phyloP scores from a whole-genome alignment of 2,329 filamentous ascomycete genomes.

The Talaromyces sp. region DNA sequence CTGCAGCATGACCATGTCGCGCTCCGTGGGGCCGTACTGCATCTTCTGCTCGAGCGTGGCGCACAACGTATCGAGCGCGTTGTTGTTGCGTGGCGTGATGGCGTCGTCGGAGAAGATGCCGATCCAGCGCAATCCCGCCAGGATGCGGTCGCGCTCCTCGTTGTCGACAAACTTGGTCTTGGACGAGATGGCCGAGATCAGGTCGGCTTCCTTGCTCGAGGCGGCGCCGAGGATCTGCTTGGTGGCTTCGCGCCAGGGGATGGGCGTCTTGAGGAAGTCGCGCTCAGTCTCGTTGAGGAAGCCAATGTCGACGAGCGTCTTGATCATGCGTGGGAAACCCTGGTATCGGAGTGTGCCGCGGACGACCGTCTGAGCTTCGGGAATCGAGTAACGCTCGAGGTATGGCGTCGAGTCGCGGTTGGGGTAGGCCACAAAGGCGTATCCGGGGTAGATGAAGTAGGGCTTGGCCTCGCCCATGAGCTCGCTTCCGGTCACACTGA shows the following conservation, averaged over 20 bases:
- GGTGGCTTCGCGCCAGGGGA: constrained; percentile 81
- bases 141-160: constrained; percentile 65
- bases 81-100: constrained; percentile 71
- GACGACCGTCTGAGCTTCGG: constrained; percentile 83
- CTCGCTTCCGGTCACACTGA: constrained; percentile 60
- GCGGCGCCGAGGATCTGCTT: constrained; percentile 68
- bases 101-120: constrained; percentile 63
- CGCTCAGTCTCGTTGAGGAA: constrained; percentile 72
- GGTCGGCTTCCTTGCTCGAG: constrained; percentile 63
- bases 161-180: constrained; percentile 68
- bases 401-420: constrained; percentile 89
- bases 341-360: constrained; percentile 80
- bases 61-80: constrained; percentile 86
- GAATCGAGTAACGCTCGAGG: constrained; percentile 84
- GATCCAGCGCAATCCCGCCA: constrained; percentile 69
- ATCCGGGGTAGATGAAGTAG: constrained; percentile 86
- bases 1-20: constrained; percentile 69
- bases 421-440: constrained; percentile 84
- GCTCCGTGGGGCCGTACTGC: constrained; percentile 76
- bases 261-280: constrained; percentile 61
- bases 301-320: constrained; percentile 79
- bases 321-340: constrained; percentile 88
- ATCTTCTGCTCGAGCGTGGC: constrained; percentile 87
- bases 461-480: constrained; percentile 86
- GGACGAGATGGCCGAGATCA: constrained; percentile 66